Conservation (phyloP, 768 basidiomycete species). For the Kwoniella sp. region DNA sequence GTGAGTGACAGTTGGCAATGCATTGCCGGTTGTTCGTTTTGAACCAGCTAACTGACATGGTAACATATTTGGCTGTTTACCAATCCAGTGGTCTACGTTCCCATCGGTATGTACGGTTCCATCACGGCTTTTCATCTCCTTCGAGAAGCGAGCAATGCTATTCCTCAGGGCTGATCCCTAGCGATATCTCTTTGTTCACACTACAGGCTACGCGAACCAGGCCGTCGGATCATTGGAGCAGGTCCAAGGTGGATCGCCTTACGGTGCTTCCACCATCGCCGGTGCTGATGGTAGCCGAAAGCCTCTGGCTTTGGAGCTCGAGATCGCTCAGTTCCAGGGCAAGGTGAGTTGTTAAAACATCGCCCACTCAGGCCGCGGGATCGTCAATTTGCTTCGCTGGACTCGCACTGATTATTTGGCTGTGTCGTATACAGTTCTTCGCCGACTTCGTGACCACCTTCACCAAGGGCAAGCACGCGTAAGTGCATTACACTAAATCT, state of each 20-base stretch:
- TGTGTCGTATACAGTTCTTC: constrained; percentile 33
- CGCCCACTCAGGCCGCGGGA: neutral
- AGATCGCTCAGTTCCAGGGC: constrained; percentile 42
- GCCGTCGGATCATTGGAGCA: constrained; percentile 55
- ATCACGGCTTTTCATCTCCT: neutral
- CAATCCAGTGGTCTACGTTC: constrained; percentile 54
- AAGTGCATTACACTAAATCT: constrained; percentile 4
- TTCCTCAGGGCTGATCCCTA: neutral
- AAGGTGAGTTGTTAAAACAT: constrained; percentile 23
- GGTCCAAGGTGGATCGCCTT: constrained; percentile 66
- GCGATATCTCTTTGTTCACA: too few species aligned
- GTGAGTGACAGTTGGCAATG: constrained; percentile 15
- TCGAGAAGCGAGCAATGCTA: neutral
- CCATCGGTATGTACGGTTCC: constrained; percentile 61
- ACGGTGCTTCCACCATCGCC: constrained; percentile 66
- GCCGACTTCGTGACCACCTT: constrained; percentile 40
- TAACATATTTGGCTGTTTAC: neutral
- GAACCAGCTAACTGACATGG: neutral
- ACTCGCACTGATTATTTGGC: neutral
- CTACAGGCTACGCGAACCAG: constrained; percentile 54
- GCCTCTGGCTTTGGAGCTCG: constrained; percentile 33
- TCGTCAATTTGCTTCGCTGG: neutral
- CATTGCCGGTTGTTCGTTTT: too few species aligned
- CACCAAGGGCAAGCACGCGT: constrained; percentile 36
- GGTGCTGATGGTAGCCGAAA: constrained; percentile 46